These are phyloP conservation scores for Paragyromitra xinjiangensis DNA, from an alignment of 495 filamentous ascomycete species.

Conservation along the genomic window DNA sequence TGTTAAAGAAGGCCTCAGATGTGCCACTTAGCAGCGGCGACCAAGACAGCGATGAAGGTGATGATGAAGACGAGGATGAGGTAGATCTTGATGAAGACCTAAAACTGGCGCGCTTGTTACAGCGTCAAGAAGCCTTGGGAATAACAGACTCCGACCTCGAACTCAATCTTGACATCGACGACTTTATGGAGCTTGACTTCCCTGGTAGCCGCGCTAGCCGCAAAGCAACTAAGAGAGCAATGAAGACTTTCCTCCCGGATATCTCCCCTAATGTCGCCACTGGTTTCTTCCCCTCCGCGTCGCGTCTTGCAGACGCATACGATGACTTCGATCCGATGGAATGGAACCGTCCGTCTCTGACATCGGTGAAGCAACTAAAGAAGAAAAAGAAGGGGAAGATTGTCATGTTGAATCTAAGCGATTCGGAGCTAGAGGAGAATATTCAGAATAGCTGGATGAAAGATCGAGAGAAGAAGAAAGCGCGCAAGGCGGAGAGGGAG, in stretches of 20 bases:
- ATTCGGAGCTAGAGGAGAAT: slow-evolving; percentile 74
- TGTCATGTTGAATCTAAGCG: slow-evolving; percentile 67
- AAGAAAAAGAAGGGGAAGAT: slow-evolving; percentile 66
- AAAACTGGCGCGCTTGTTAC: slow-evolving; percentile 67
- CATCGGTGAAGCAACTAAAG: slow-evolving; percentile 56
- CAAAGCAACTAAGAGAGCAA: slow-evolving; percentile 48
- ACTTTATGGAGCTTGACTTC: slow-evolving; percentile 67
- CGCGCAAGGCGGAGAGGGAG: slow-evolving; percentile 79
- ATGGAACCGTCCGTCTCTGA: slow-evolving; percentile 69
- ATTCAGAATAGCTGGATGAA: slow-evolving; percentile 73
- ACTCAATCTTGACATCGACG: slow-evolving; percentile 60
- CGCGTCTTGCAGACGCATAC: slow-evolving; percentile 75
- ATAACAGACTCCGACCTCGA: slow-evolving; percentile 58
- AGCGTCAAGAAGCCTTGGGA: slow-evolving; percentile 74
- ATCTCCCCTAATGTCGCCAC: slow-evolving; percentile 35
- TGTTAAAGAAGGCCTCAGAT: slow-evolving; percentile 28
- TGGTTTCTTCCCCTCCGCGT: slow-evolving; percentile 68
- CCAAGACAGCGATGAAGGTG: slow-evolving; percentile 47
- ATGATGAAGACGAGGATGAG: slow-evolving; percentile 58
- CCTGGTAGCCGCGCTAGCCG: slow-evolving; percentile 14
- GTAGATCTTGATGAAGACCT: slow-evolving; percentile 63
- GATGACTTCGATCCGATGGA: slow-evolving; percentile 86
- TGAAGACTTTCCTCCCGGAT: slow-evolving; percentile 32
- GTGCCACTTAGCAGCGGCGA: slow-evolving; percentile 29
- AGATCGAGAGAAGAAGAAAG: slow-evolving; percentile 83